Conservation (phyloP, 148 eudicot genomes). For the Polygonum maritimum region DNA sequence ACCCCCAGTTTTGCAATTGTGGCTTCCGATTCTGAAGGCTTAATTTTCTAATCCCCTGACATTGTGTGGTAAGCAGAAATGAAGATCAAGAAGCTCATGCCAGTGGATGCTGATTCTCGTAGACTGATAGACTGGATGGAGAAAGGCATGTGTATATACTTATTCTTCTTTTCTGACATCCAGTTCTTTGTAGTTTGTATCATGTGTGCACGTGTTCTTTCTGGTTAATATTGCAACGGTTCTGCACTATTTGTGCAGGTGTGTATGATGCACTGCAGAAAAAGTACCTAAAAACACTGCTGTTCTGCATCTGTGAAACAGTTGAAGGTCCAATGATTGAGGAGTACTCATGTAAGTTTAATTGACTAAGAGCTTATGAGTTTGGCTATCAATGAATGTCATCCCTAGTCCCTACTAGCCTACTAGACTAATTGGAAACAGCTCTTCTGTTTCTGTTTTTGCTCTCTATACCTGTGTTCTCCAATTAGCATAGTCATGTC, state of each 20-base stretch:
- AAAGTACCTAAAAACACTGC: conserved; percentile 66
- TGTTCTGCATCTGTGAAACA: conserved; percentile 81
- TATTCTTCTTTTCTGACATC: background rate
- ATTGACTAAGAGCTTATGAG: background rate
- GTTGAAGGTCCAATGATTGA: conserved; percentile 75
- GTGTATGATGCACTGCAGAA: conserved; percentile 96
- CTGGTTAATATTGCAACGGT: background rate
- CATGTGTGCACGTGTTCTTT: background rate
- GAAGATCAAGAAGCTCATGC: conserved; percentile 97
- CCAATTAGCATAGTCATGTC: background rate
- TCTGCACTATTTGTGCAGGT: conserved; percentile 33
- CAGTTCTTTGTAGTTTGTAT: background rate
- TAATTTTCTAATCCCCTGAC: background rate
- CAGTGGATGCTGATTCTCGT: conserved; percentile 80
- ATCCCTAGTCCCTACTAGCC: background rate
- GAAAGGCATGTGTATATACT: conserved; percentile 45
- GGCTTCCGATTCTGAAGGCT: background rate
- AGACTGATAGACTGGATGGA: conserved; percentile 98
- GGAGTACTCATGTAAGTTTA: conserved; percentile 82
- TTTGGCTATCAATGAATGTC: background rate
- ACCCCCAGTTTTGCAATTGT: background rate
- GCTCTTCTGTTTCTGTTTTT: background rate
- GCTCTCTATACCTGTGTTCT: background rate
- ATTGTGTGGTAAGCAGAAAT: conserved; percentile 42
- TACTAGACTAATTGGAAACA: background rate